These are phyloP conservation scores for Blepharisma japonicum DNA, from an alignment of 73 alveolate species.

Conservation along the genomic window DNA sequence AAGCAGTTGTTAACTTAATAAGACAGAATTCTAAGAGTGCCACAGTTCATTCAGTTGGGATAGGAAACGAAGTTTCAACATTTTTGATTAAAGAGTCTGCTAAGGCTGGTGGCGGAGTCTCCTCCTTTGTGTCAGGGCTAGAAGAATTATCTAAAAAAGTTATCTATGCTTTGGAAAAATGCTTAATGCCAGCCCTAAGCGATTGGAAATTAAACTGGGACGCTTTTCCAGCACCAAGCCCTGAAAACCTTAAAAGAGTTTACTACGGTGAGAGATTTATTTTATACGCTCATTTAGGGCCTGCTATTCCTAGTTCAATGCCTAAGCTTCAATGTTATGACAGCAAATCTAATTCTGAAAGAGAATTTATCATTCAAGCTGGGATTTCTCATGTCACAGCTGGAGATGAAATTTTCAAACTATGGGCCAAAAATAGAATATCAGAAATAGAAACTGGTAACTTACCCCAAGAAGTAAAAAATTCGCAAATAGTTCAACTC, in stretches of 20 bases:
- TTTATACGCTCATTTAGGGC: not conserved
- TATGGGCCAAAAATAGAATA: conserved; percentile 20
- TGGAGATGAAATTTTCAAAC: conserved; percentile 26
- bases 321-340: not conserved
- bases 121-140: conserved; percentile 41
- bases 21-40: conserved; percentile 38
- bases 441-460: not conserved
- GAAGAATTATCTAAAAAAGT: conserved; percentile 47
- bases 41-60: conserved; percentile 56
- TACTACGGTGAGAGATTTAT: conserved; percentile 19
- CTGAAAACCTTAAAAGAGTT: conserved; percentile 1
- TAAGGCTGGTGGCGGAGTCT: conserved; percentile 59
- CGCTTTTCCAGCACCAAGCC: not conserved
- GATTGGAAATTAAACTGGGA: conserved; percentile 3
- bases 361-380: not conserved
- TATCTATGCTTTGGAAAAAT: conserved; percentile 42
- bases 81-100: conserved; percentile 44
- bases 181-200: conserved; percentile 37
- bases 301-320: not conserved
- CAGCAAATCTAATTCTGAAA: not conserved
- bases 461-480: not conserved
- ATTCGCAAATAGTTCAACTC: not conserved
- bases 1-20: conserved; percentile 54
- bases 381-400: not conserved
- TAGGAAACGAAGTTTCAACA: conserved; percentile 46